phyloP scores from a whole-genome alignment of 164 flowering plant genomes.

The Aristolochia fimbriata region DNA sequence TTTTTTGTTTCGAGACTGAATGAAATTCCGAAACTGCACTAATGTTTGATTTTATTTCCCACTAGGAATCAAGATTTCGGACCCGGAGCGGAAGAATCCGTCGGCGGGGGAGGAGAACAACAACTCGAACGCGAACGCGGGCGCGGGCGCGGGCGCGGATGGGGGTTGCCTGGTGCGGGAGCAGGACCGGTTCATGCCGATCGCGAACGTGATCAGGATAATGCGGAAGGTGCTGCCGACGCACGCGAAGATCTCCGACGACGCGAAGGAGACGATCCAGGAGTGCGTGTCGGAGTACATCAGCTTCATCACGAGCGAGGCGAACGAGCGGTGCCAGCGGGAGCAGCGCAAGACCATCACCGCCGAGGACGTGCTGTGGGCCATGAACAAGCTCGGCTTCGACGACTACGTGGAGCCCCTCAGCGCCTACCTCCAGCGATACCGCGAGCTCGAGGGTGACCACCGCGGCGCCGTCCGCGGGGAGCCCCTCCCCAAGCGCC shows the following conservation, averaged over 20 bases:
- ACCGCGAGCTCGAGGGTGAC: slow-evolving; percentile 30
- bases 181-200: slow-evolving; percentile 84
- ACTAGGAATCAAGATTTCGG: no score
- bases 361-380: slow-evolving; percentile 77
- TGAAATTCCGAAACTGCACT: no score
- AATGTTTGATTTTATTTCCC: no score
- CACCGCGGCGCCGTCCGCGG: slow-evolving; percentile 40
- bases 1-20: no score
- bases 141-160: slow-evolving; percentile 11
- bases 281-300: slow-evolving; percentile 86
- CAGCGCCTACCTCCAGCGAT: slow-evolving; percentile 31
- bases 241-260: slow-evolving; percentile 79
- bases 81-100: no score
- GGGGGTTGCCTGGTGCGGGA: slow-evolving; percentile 37
- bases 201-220: slow-evolving; percentile 72
- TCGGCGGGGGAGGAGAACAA: slow-evolving; percentile 3
- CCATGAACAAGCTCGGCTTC: slow-evolving; percentile 77
- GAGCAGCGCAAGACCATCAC: slow-evolving; percentile 89
- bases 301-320: slow-evolving; percentile 78
- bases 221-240: slow-evolving; percentile 70
- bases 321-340: slow-evolving; percentile 72
- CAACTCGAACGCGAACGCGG: slow-evolving; percentile 10
- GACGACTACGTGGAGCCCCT: slow-evolving; percentile 74
- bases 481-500: slow-evolving; percentile 29
- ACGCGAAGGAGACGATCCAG: slow-evolving; percentile 73